These are phyloP conservation scores for Irpex rosettiformis DNA, from an alignment of 1,284 basidiomycete genomes.

Conservation along the genomic window DNA sequence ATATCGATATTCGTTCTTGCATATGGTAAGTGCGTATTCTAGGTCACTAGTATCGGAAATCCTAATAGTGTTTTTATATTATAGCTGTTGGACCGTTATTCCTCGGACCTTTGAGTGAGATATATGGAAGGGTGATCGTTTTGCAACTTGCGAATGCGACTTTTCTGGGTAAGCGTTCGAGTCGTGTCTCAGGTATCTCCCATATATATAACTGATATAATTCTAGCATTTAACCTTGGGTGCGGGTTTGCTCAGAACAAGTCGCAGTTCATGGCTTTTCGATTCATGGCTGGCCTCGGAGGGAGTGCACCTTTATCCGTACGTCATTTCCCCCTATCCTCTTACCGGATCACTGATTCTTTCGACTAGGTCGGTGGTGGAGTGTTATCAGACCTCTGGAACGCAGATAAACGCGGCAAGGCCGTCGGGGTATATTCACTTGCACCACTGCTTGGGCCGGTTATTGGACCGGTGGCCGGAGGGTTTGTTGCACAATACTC, in stretches of 20 bases:
- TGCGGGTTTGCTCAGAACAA: constrained; percentile 62
- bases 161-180: constrained; percentile 38
- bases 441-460: constrained; percentile 60
- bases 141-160: constrained; percentile 49
- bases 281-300: constrained; percentile 59
- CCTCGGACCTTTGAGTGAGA: constrained; percentile 52
- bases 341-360: too few species aligned
- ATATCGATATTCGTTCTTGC: constrained; percentile 66
- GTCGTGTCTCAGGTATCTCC: too few species aligned
- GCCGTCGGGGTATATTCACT: constrained; percentile 70
- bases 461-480: constrained; percentile 60
- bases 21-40: constrained; percentile 38
- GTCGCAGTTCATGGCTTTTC: constrained; percentile 56
- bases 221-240: constrained; percentile 21
- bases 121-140: constrained; percentile 37
- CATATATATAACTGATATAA: too few species aligned
- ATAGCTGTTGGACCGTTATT: constrained; percentile 47
- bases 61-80: neutral
- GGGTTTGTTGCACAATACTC: constrained; percentile 60
- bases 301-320: constrained; percentile 60
- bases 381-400: constrained; percentile 68
- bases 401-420: constrained; percentile 60
- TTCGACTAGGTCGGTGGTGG: constrained; percentile 73
- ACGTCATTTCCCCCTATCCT: constrained; percentile 19
- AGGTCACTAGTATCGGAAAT: neutral